Evolutionary conservation across 2,329 filamentous ascomycete genomes (phyloP).

Genomic region (Colletotrichum tropicicola): DNA sequence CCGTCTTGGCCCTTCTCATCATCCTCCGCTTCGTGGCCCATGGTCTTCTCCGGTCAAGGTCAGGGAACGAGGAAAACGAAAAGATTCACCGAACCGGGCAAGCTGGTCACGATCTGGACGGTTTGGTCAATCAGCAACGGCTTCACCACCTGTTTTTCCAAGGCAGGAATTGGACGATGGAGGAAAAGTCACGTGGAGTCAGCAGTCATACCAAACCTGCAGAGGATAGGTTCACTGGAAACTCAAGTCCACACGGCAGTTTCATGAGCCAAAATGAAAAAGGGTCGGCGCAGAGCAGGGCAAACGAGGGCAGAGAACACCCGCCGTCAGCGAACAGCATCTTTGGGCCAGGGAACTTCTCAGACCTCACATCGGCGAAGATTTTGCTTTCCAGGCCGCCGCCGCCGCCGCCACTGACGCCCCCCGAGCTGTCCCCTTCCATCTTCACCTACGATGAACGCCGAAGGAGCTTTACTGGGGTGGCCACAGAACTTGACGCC

Average conservation of each 20-base stretch:
- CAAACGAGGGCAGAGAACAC: neutral
- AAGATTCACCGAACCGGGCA: neutral
- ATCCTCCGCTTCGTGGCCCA: constrained; percentile 34
- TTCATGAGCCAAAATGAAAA: constrained; percentile 1
- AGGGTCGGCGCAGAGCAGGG: neutral
- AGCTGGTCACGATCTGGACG: neutral
- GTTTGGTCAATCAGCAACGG: constrained; percentile 26
- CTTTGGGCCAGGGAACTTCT: neutral
- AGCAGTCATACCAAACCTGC: constrained; percentile 33
- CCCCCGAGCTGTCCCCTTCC: constrained; percentile 52
- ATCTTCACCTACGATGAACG: constrained; percentile 54
- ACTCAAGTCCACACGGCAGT: constrained; percentile 11
- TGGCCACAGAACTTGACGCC: constrained; percentile 44
- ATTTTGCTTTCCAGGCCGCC: constrained; percentile 46
- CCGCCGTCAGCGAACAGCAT: neutral
- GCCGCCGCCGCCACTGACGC: constrained; percentile 59
- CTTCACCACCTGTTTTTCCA: constrained; percentile 25
- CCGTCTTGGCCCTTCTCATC: constrained; percentile 45
- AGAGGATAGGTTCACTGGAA: neutral
- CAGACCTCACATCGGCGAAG: constrained; percentile 22
- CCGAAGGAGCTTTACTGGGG: constrained; percentile 42
- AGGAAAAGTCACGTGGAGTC: constrained; percentile 42
- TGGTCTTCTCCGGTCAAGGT: neutral
- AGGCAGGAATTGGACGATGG: constrained; percentile 24
- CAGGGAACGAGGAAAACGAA: neutral